phyloP scores from a whole-genome alignment of 106 monocot genomes.

The Phalaenopsis equestris region DNA sequence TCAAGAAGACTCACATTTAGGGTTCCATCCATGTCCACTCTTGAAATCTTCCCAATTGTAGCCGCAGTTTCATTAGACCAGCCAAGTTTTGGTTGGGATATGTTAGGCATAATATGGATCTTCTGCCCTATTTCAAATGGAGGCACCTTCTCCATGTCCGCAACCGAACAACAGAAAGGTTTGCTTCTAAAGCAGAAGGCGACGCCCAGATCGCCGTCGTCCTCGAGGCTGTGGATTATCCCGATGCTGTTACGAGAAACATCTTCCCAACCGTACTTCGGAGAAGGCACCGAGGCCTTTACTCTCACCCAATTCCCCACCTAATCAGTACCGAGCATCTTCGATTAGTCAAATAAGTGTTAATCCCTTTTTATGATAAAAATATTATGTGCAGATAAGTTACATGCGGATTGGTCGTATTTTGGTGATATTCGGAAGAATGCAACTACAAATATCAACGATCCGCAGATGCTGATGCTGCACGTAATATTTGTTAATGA shows the following conservation, averaged over 20 bases:
- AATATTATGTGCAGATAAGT: no score
- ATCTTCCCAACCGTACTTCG: conserved; percentile 99
- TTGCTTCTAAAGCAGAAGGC: conserved; percentile 87
- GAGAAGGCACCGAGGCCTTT: conserved; percentile 85
- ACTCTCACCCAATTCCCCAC: conserved; percentile 96
- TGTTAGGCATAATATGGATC: conserved; percentile 64
- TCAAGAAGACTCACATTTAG: conserved; percentile 52
- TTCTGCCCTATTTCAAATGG: conserved; percentile 84
- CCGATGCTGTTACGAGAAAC: conserved; percentile 83
- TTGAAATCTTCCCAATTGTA: conserved; percentile 64
- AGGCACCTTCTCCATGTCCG: conserved; percentile 84
- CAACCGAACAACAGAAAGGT: conserved; percentile 79
- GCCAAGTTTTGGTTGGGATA: conserved; percentile 74
- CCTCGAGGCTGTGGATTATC: conserved; percentile 86
- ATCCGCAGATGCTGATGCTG: no score
- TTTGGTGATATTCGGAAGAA: no score
- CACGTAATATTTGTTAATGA: not conserved
- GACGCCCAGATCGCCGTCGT: conserved; percentile 88
- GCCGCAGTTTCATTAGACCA: conserved; percentile 97
- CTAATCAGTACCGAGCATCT: conserved; percentile 24
- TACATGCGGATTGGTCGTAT: no score
- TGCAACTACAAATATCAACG: no score
- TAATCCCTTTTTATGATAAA: not conserved
- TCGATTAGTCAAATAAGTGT: not conserved
- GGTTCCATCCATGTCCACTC: conserved; percentile 99